Evolutionary conservation across 2,329 filamentous ascomycete species (phyloP), one percentile per base, ranked within the genome.

Genomic region (Colletotrichum sp.): DNA sequence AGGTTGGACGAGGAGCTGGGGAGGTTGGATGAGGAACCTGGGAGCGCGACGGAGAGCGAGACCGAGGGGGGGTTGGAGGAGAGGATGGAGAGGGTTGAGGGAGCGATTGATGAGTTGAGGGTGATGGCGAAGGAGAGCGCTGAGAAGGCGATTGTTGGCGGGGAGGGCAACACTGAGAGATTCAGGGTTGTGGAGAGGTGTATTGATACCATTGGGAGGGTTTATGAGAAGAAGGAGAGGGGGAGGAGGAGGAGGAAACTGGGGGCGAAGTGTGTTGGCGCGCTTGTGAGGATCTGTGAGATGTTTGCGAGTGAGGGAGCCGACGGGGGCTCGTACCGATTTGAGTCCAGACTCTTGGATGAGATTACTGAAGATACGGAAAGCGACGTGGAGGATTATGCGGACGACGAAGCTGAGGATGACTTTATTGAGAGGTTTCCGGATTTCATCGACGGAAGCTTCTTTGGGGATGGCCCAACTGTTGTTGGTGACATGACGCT

Each of bases 291-390:
- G 22, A 75, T 75, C 27, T 75, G 73, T 25, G 73, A 75, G 43
- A 75, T 73, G 73, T 75, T 75, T 65, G 73, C 73, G 32, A 71
- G 73, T 16, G 69, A 75, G 15, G 64, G 55, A 6, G 39, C 39
- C 8, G 73, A 75, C 3, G 69, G 60, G 4, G 73, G 71, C 4
- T 18, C 70, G 6, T 68, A 75, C 5, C 70, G 70, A 1, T 68
- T 73, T 10, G 64, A 71, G n/a, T 52, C 73, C 16, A 8, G 64
- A 1, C 62, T 68, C 15, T 32, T 68, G 56, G 55, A 66, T 36
- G 60, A 68, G 6, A 34, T 62, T 8, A 36, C 58, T 9, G 58
- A 36, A 12, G n/a, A 34, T 0, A 64, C 61, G 22, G 72, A 71
- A 28, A 72, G 73, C 18, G 73, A 72, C 7, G 22, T 9, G 9